A percentile compares a stretch with the other conserved stretches of the same genome.
Evolutionary conservation across 805 yeast species (phyloP).

Genomic region (Spathaspora sp.): DNA sequence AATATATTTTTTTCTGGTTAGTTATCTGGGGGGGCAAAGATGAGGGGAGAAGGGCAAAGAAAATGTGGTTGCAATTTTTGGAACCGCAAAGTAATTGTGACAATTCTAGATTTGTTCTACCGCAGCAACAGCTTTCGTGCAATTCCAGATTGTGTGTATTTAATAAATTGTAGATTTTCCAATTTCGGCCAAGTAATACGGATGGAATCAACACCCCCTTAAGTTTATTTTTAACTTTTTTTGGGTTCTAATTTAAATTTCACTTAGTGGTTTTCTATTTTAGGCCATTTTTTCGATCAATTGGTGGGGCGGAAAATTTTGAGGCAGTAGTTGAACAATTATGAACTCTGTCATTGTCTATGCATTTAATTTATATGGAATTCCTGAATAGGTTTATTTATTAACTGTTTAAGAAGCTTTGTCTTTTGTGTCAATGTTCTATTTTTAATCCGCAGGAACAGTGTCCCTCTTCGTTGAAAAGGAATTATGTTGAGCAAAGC

Average conservation of each 20-base stretch:
- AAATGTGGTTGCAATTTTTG: background rate
- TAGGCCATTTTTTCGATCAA: background rate
- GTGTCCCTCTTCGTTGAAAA: too few relatives aligned
- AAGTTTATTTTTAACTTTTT: background rate
- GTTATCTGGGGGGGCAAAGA: background rate
- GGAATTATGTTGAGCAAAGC: too few relatives aligned
- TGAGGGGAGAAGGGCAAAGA: background rate
- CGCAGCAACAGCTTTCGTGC: too few relatives aligned
- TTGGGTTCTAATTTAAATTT: background rate
- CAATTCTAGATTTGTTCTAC: background rate
- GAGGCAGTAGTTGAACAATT: background rate
- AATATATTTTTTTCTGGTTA: background rate
- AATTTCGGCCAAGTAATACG: background rate
- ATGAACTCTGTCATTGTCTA: background rate
- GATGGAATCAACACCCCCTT: background rate
- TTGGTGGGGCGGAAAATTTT: background rate
- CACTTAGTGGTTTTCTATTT: background rate
- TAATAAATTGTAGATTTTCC: too few relatives aligned
- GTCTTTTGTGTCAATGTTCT: background rate
- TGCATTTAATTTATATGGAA: background rate
- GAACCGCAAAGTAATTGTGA: background rate
- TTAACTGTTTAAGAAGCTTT: background rate
- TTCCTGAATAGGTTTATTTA: background rate
- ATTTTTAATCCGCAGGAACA: too few relatives aligned
- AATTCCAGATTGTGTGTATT: too few relatives aligned